Base-by-base conservation (phyloP, 225 moss, liverwort and hornwort species). In the Takakia lepidozioides region DNA sequence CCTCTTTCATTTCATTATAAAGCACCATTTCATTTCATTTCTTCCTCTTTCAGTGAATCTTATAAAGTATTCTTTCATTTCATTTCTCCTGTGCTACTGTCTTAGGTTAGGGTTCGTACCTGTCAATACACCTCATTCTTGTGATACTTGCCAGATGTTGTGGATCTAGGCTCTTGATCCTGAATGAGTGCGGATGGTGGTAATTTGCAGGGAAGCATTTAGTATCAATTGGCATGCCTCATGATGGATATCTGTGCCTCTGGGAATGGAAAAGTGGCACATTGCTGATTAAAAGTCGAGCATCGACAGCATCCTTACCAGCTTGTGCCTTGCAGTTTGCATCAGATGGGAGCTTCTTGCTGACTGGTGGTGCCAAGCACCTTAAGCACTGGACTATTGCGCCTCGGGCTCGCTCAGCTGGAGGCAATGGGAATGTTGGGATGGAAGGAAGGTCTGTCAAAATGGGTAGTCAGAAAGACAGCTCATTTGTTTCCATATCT, bases 261-360 rank as follows among this genome's bases (percentile, higher is more conserved):
- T 87, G 86, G 86, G 86, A 87, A 46, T 87, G 86, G 86, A 87
- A 65, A 52, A 70, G 65, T 73, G 79, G 83, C 39, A 65, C 73
- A 35, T 59, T 87, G 52, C 30, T 87, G 27, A 67, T 70, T 17
- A 87, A 83, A 56, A 68, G 83, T 57, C 78, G 83, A 5, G 69
- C 80, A 45, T 79, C 86, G 19, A 76, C 83, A 54, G 37, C 79
- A 52, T 70, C 79, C 51, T 71, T 73, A 48, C 80, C 82, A 8
- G 65, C 86, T 44, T 74, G 79, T 63, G 75, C 86, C 15, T 19
- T 83, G 41, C 83, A 83, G 46, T 87, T 87, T 76, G 79, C 86
- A 13, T 76, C 86, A 48, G 86, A 87, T 68, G 80, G 86, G 55
- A 83, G 75, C 52, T 87, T 79, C 59, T 87, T 87, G 61, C 59